A percentile compares a stretch with the other conserved stretches of the same genome.
Conservation (phyloP, 352 stramenopile species). For the Blastocystis sp. region DNA sequence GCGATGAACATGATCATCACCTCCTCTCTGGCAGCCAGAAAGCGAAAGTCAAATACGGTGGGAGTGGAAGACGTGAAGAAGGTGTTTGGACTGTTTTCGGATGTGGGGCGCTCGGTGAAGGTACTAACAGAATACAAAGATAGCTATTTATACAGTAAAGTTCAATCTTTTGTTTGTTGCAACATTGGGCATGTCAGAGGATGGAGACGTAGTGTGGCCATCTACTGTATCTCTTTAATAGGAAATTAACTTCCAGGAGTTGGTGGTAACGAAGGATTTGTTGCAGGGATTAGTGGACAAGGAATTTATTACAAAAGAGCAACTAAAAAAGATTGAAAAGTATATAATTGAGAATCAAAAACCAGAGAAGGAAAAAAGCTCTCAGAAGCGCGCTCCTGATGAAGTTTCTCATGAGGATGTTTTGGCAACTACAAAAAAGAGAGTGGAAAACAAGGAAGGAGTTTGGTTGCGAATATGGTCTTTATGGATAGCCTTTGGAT, state of each 20-base stretch:
- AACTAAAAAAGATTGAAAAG: background rate
- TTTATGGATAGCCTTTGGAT: background rate
- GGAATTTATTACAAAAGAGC: background rate
- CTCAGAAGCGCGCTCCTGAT: background rate
- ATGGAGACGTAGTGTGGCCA: background rate
- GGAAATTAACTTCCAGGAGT: background rate
- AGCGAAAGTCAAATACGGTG: slow-evolving; percentile 53
- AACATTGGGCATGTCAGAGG: background rate
- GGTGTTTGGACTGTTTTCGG: slow-evolving; percentile 34
- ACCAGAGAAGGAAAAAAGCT: background rate
- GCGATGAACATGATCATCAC: slow-evolving; percentile 99
- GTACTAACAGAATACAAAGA: slow-evolving; percentile 18
- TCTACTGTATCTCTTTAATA: background rate
- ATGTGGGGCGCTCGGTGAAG: slow-evolving; percentile 48
- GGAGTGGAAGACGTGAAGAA: slow-evolving; percentile 37
- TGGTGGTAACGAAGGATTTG: slow-evolving; percentile 36
- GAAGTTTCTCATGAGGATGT: background rate
- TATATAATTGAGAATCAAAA: background rate
- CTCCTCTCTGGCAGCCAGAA: slow-evolving; percentile 73
- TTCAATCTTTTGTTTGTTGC: slow-evolving; percentile 50
- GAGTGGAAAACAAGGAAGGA: background rate
- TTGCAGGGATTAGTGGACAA: background rate
- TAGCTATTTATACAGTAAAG: slow-evolving; percentile 55
- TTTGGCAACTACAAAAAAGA: background rate
- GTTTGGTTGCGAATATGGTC: background rate